phyloP scores from a whole-genome alignment of 352 stramenopile genomes.

The Phytopythium chamaehyphon region DNA sequence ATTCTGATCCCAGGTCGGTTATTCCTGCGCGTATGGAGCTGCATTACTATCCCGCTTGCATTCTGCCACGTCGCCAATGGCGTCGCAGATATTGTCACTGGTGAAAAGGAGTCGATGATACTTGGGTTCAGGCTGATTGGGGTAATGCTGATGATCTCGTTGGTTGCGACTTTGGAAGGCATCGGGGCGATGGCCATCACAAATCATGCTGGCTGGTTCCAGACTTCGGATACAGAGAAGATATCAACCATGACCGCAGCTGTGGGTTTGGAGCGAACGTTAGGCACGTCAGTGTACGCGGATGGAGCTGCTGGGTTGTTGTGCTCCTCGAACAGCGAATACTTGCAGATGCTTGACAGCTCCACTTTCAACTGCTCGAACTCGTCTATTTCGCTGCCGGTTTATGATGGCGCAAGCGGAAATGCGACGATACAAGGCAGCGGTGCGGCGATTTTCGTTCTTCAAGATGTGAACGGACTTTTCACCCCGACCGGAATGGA shows the following conservation, averaged over 20 bases:
- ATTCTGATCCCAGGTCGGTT: conserved; percentile 37
- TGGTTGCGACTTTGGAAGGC: conserved; percentile 31
- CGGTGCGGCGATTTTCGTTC: conserved; percentile 22
- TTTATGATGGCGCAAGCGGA: conserved; percentile 22
- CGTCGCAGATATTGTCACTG: conserved; percentile 39
- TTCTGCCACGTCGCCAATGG: conserved; percentile 45
- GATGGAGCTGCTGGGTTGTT: conserved; percentile 34
- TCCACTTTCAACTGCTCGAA: conserved; percentile 42
- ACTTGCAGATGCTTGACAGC: conserved; percentile 28
- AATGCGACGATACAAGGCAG: conserved; percentile 18
- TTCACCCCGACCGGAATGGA: conserved; percentile 8
- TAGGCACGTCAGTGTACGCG: conserved; percentile 2
- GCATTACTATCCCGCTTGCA: conserved; percentile 31
- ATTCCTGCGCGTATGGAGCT: conserved; percentile 46
- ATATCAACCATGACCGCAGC: not conserved
- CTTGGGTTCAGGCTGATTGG: conserved; percentile 31
- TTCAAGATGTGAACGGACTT: conserved; percentile 24
- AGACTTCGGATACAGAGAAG: not conserved
- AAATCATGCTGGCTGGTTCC: conserved; percentile 24
- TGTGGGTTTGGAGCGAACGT: not conserved
- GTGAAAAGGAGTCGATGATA: conserved; percentile 23
- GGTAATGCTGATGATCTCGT: conserved; percentile 26
- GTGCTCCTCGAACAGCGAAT: conserved; percentile 24
- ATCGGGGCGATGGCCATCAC: conserved; percentile 27
- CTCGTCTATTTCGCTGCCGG: conserved; percentile 25